phyloP scores from a whole-genome alignment of 768 basidiomycete species.

The Suillus variegatus region DNA sequence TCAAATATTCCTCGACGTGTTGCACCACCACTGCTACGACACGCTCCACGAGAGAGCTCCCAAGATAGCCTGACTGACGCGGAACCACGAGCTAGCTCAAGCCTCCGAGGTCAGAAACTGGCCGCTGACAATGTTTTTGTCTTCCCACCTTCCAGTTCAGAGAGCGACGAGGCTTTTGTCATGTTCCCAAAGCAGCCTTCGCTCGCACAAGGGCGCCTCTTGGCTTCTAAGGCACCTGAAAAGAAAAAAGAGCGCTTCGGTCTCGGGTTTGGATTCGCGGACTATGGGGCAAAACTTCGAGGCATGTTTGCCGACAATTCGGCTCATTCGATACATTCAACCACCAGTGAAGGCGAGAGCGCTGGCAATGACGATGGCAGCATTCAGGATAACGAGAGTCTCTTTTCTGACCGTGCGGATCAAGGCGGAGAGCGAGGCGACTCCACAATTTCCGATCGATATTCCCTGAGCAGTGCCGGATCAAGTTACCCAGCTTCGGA shows the following conservation, averaged over 20 bases:
- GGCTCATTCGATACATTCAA: neutral
- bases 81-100: constrained; percentile 27
- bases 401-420: constrained; percentile 12
- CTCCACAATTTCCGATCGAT: neutral
- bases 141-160: constrained; percentile 43
- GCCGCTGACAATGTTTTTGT: constrained; percentile 48
- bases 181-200: constrained; percentile 19
- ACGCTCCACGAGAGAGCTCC: constrained; percentile 8
- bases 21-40: constrained; percentile 16
- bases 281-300: constrained; percentile 15
- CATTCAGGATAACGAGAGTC: neutral
- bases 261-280: constrained; percentile 28
- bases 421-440: constrained; percentile 7
- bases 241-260: constrained; percentile 29
- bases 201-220: constrained; percentile 20
- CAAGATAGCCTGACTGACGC: neutral
- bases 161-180: constrained; percentile 30
- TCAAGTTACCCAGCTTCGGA: constrained; percentile 3
- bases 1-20: constrained; percentile 30
- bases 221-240: constrained; percentile 24
- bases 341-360: neutral
- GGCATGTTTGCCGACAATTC: constrained; percentile 8
- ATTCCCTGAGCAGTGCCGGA: constrained; percentile 1
- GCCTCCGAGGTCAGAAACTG: constrained; percentile 38
- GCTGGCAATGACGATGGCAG: neutral